These are phyloP conservation scores for Penicillium hordei DNA, from an alignment of 2,329 filamentous ascomycete species.

Conservation along the genomic window DNA sequence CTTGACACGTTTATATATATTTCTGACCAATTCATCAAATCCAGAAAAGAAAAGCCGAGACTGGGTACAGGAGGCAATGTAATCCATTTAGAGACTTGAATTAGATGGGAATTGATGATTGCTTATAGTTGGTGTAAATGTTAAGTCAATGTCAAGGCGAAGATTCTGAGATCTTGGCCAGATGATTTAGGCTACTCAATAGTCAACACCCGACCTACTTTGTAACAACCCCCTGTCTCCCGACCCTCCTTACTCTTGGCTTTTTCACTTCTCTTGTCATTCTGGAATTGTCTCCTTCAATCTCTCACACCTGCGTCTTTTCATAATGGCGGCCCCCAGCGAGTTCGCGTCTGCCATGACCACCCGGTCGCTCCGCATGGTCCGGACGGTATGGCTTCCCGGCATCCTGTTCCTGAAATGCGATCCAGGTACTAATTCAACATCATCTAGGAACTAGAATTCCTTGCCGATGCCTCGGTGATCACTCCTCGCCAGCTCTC, in stretches of 20 bases:
- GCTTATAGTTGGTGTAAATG: not conserved
- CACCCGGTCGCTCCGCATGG: slow-evolving; percentile 81
- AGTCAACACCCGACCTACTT: not conserved
- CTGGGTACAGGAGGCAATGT: not conserved
- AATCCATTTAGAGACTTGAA: not conserved
- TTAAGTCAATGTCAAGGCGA: not conserved
- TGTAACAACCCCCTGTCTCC: not conserved
- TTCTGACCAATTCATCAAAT: not conserved
- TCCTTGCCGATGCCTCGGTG: slow-evolving; percentile 77
- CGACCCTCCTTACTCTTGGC: not conserved
- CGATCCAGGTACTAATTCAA: slow-evolving; percentile 7
- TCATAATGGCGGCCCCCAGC: slow-evolving; percentile 36
- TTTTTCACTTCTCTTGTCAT: not conserved
- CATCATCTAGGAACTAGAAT: slow-evolving; percentile 74
- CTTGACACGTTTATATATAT: not conserved
- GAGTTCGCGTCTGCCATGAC: slow-evolving; percentile 57
- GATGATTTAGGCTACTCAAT: slow-evolving; percentile 1
- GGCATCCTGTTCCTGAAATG: slow-evolving; percentile 5
- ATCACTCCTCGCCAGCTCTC: slow-evolving; percentile 75
- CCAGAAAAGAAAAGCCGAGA: not conserved
- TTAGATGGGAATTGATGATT: not conserved
- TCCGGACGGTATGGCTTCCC: slow-evolving; percentile 69
- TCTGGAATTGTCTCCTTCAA: not conserved
- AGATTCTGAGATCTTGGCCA: slow-evolving; percentile 3
- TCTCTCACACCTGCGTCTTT: not conserved